Conservation (phyloP, 305 asterid species). For the Andrographis paniculata region DNA sequence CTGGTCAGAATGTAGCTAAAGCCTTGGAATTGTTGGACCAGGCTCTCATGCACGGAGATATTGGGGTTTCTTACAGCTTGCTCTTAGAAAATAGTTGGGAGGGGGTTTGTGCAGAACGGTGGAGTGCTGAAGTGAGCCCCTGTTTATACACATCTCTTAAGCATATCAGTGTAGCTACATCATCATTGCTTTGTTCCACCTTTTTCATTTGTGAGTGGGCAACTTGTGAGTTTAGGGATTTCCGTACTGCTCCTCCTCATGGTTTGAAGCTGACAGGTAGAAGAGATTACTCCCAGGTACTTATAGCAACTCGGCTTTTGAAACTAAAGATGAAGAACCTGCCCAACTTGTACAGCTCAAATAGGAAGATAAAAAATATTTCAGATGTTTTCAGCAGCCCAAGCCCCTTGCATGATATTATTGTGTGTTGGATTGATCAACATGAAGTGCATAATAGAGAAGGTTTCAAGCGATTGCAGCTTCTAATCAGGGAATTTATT, state of each 20-base stretch:
- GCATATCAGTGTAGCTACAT: slow-evolving; percentile 51
- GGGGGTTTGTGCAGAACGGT: slow-evolving; percentile 64
- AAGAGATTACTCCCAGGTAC: slow-evolving; percentile 79
- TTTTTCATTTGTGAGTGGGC: slow-evolving; percentile 99
- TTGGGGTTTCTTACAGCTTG: slow-evolving; percentile 47
- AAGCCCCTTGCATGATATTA: slow-evolving; percentile 77
- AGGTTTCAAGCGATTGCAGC: slow-evolving; percentile 77
- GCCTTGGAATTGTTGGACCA: slow-evolving; percentile 71
- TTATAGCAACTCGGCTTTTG: slow-evolving; percentile 77
- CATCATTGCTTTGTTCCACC: slow-evolving; percentile 62
- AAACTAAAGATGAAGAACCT: slow-evolving; percentile 63
- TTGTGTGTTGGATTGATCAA: slow-evolving; percentile 98
- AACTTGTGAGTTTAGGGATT: slow-evolving; percentile 87
- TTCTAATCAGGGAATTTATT: slow-evolving; percentile 68
- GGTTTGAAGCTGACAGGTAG: slow-evolving; percentile 79
- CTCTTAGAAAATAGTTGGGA: slow-evolving; percentile 76
- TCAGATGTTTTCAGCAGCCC: slow-evolving; percentile 65
- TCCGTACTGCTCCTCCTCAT: slow-evolving; percentile 58
- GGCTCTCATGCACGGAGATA: slow-evolving; percentile 74
- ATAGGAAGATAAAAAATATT: slow-evolving; percentile 31
- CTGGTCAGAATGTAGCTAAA: slow-evolving; percentile 74
- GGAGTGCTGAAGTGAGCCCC: slow-evolving; percentile 83
- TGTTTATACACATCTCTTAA: slow-evolving; percentile 71
- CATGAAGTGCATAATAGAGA: slow-evolving; percentile 83
- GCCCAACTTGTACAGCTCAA: slow-evolving; percentile 33